Percentiles rank a stretch among this genome's conserved stretches.
phyloP scores from a whole-genome alignment of 169 alveolate genomes.

The Plasmodium blacklocki region DNA sequence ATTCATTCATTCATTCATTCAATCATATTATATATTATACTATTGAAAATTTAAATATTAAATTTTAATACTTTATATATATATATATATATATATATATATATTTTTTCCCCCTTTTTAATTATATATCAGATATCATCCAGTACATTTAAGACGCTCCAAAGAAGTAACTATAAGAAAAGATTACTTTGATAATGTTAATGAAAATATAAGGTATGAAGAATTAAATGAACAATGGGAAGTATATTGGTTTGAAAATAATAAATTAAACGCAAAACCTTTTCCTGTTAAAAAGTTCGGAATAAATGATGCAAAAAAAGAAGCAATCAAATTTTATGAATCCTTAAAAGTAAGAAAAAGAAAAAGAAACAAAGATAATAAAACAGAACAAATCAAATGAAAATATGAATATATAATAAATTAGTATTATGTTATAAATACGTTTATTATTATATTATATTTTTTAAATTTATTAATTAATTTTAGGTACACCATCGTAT shows the following conservation, averaged over 20 bases:
- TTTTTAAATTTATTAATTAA: background rate
- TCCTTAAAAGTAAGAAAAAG: slow-evolving; percentile 74
- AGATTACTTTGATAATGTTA: slow-evolving; percentile 78
- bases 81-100: too few relatives aligned
- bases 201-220: slow-evolving; percentile 81
- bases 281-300: slow-evolving; percentile 86
- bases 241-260: slow-evolving; percentile 85
- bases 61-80: too few relatives aligned
- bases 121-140: slow-evolving; percentile 75
- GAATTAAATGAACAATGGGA: slow-evolving; percentile 87
- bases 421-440: background rate
- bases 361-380: too few relatives aligned
- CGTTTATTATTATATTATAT: background rate
- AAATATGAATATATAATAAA: too few relatives aligned
- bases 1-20: too few relatives aligned
- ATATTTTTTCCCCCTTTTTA: background rate
- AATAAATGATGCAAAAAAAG: slow-evolving; percentile 82
- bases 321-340: slow-evolving; percentile 80
- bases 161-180: slow-evolving; percentile 80
- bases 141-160: slow-evolving; percentile 78
- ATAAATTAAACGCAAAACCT: slow-evolving; percentile 86
- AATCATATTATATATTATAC: too few relatives aligned
- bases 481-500: slow-evolving; percentile 27
- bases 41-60: too few relatives aligned
- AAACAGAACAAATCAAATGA: too few relatives aligned